Percentiles rank a stretch among this genome's conserved stretches.
phyloP scores from a whole-genome alignment of 371 early-diverging fungal genomes.

The Quaeritorhiza haematococci region DNA sequence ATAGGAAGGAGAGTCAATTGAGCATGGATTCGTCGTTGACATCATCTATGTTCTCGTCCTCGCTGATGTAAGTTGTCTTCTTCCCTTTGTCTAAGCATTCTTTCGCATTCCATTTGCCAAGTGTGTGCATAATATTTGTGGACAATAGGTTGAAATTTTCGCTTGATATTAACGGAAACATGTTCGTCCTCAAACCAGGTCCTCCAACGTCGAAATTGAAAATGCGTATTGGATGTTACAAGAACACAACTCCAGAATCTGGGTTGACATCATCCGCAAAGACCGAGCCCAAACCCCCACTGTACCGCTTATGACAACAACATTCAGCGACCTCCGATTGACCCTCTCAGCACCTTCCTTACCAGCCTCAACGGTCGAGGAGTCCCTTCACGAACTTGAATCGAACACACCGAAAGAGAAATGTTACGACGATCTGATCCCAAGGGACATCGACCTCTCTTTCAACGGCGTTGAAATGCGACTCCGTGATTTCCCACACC shows the following conservation, averaged over 20 bases:
- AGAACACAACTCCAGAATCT: slow-evolving; percentile 50
- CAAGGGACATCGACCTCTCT: slow-evolving; percentile 43
- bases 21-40: too few relatives aligned
- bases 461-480: slow-evolving; percentile 42
- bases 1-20: slow-evolving; percentile 10
- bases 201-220: too few relatives aligned
- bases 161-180: too few relatives aligned
- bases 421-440: slow-evolving; percentile 51
- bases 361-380: slow-evolving; percentile 43
- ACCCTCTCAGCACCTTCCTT: slow-evolving; percentile 41
- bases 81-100: too few relatives aligned
- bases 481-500: slow-evolving; percentile 57
- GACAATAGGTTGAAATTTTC: too few relatives aligned
- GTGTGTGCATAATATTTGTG: too few relatives aligned
- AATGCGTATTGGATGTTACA: slow-evolving; percentile 55
- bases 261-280: slow-evolving; percentile 34
- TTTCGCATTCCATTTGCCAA: too few relatives aligned
- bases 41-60: too few relatives aligned
- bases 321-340: slow-evolving; percentile 30
- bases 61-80: too few relatives aligned
- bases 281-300: slow-evolving; percentile 16
- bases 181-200: too few relatives aligned
- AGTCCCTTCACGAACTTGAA: slow-evolving; percentile 58
- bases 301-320: slow-evolving; percentile 44
- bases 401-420: slow-evolving; percentile 47